Evolutionary conservation across 768 basidiomycete genomes (phyloP), one percentile per base, ranked within the genome.

Genomic region (Podaxis sp.): DNA sequence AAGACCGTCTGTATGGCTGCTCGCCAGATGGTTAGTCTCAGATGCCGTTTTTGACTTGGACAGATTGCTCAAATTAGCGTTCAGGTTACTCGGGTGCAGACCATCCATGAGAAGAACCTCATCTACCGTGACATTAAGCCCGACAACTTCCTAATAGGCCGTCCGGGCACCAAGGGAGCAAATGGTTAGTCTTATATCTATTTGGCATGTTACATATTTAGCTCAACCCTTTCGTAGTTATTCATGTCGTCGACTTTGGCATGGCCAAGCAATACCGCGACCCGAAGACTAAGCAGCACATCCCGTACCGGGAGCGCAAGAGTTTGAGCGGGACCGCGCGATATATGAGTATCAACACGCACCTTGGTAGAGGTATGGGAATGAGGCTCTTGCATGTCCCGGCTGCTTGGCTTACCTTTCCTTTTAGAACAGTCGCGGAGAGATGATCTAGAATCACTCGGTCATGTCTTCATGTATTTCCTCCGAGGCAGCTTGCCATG

Each of bases 391-490:
- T 62, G 51, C 37, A 60, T 52, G 40, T 61, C 26, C 24, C 54
- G 28, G 40, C 37, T 20, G 48, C 40, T 44, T 53, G 30, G 20
- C 46, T 60, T 53, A 37, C 30, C n/a, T 56, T 46, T 5, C 15
- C 49, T 55, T 58, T 51, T 66, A 92, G 90, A 95, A 75, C 93
- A 95, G 81, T 93, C 93, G 17, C 84, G 97, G 65, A 84, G 97
- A 75, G 97, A 99, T 76, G 97, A 99, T 77, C 80, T 99, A 37
- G 97, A 99, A 79, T 93, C 97, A n/a, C 86, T 99, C 22, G 97
- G 97, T 2, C 97, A 99, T 78, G 97, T 99, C 68, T 99, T 99
- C 81, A 97, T 99, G 93, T 99, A 99, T 80, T 99, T 99, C 78
- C 77, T 99, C 56, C 87, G 97, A 58, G 97, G 97, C 22, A 96